Evolutionary conservation across 2,329 filamentous ascomycete species (phyloP), one percentile per base, ranked within the genome.

Genomic region (Pseudocercospora pini-densiflorae): DNA sequence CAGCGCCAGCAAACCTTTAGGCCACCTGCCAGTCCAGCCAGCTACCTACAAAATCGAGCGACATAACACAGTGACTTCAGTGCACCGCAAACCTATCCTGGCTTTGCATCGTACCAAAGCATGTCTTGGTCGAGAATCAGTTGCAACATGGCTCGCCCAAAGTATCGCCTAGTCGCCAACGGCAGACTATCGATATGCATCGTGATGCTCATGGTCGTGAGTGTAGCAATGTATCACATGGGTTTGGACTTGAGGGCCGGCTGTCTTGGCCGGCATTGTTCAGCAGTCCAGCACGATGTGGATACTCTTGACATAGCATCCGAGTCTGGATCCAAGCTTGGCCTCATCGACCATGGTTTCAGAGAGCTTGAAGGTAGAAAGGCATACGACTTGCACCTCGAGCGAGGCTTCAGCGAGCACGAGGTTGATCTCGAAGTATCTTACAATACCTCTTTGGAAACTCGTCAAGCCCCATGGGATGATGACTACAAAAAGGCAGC

Each of bases 401-500:
- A 31, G 3, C 33, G 5, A 14, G 33, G 9, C 10, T 14, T 36
- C 33, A 14, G 12, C 33, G 14, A 14, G 3, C 2, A 14, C 36
- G 5, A 5, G n/a, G 14, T 40, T 14, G 14, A 16, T 9, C 8
- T n/a, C n/a, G n/a, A n/a, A n/a, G n/a, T 5, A 9, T 40, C 4
- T 14, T 14, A 40, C 14, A 36, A 36, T 5, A 4, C 33, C 9
- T 36, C 33, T 36, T 40, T 40, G 36, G 36, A 40, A n/a, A 16
- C 23, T 29, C 51, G 51, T 29, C 51, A 54, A n/a, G 24, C 24
- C 2, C 24, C 51, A 12, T 54, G 51, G 51, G 6, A 5, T 7
- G 24, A n/a, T 27, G 51, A 54, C 16, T 62, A 55, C 43, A 59
- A 65, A 36, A 23, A 53, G 16, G 27, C 54, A 16, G 45, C 24